Evolutionary conservation across 108 stramenopile species (phyloP).

Genomic region (Epipyxis sp.): DNA sequence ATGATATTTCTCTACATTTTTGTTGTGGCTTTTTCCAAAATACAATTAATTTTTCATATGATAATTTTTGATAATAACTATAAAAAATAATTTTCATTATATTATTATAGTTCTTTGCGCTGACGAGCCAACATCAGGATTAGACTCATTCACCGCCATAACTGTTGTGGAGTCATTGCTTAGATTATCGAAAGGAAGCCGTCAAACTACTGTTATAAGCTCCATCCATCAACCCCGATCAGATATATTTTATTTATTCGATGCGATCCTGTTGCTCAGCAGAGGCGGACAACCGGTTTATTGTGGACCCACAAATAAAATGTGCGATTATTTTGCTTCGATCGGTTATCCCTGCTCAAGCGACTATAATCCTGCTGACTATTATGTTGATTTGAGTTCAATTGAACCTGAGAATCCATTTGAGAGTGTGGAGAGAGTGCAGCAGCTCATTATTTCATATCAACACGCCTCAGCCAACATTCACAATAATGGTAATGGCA

Average conservation of each 20-base stretch:
- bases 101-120: constrained; percentile 1
- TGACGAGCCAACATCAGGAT: constrained; percentile 33
- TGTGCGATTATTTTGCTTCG: not conserved
- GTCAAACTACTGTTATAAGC: constrained; percentile 12
- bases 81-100: constrained; percentile 19
- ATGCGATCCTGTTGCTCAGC: constrained; percentile 49
- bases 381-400: not conserved
- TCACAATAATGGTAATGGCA: no score
- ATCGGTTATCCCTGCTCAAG: constrained; percentile 18
- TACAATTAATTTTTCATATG: no score
- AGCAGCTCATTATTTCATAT: not conserved
- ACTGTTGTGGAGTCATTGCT: not conserved
- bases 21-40: no score
- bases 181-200: not conserved
- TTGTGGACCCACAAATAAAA: constrained; percentile 35
- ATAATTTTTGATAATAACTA: not conserved
- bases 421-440: not conserved
- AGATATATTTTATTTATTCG: constrained; percentile 49
- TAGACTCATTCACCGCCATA: constrained; percentile 16
- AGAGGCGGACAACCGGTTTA: constrained; percentile 47
- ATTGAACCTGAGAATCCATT: not conserved
- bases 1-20: no score
- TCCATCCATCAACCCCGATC: constrained; percentile 49
- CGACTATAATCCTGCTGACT: constrained; percentile 26
- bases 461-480: no score